A percentile compares a stretch with the other conserved stretches of the same genome.
These are phyloP conservation scores for Citrus hindsii DNA, from an alignment of 345 rosid species.

Conservation along the genomic window DNA sequence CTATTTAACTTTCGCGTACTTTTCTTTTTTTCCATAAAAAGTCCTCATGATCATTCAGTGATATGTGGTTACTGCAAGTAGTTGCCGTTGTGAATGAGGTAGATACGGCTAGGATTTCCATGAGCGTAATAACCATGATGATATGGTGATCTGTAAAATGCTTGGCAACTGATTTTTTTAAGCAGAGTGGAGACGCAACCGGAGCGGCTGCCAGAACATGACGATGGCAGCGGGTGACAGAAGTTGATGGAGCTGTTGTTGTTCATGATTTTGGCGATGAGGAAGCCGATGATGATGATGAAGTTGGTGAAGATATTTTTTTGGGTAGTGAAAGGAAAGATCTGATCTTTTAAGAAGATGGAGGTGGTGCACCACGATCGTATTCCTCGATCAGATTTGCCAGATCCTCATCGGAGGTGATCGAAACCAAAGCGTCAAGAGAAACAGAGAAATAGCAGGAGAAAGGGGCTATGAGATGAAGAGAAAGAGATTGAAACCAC, in stretches of 20 bases:
- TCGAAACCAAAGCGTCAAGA: slow-evolving; percentile 76
- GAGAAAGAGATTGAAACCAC: too few relatives aligned
- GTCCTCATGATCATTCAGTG: neutral
- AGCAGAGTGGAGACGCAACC: slow-evolving; percentile 11
- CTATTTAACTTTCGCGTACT: neutral
- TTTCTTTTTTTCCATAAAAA: neutral
- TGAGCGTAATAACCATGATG: slow-evolving; percentile 46
- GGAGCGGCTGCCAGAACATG: slow-evolving; percentile 14
- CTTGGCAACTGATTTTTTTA: slow-evolving; percentile 37
- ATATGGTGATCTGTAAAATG: slow-evolving; percentile 12
- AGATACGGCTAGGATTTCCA: slow-evolving; percentile 43
- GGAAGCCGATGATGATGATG: slow-evolving; percentile 38
- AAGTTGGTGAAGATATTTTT: slow-evolving; percentile 14
- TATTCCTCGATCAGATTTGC: too few relatives aligned
- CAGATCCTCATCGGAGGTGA: slow-evolving; percentile 87
- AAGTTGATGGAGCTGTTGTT: slow-evolving; percentile 4
- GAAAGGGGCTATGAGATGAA: too few relatives aligned
- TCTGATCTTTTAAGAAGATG: slow-evolving; percentile 60
- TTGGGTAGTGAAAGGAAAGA: slow-evolving; percentile 65
- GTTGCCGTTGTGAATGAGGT: slow-evolving; percentile 59
- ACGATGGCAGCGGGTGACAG: slow-evolving; percentile 20
- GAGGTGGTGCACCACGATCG: too few relatives aligned
- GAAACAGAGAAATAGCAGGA: too few relatives aligned
- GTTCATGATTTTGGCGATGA: slow-evolving; percentile 39
- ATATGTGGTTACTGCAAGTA: slow-evolving; percentile 48